Evolutionary conservation across 495 filamentous ascomycete genomes (phyloP).

Genomic region (Xylaria intraflava): DNA sequence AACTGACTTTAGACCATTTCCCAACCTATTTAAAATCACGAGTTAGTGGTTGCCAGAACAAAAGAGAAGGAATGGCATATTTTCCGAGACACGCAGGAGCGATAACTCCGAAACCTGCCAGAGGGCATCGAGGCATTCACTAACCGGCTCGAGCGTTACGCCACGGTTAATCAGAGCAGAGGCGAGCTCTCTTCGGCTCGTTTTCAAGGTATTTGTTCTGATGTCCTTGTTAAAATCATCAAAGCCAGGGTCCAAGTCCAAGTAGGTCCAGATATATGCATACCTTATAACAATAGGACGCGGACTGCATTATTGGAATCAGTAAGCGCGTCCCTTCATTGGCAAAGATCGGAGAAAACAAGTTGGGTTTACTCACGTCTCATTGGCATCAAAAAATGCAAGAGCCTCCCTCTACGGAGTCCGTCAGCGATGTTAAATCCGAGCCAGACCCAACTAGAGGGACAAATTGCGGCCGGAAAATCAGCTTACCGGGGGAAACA

Average conservation of each 20-base stretch:
- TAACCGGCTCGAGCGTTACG: slow-evolving; percentile 86
- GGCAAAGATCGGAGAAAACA: background rate
- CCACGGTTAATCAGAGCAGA: slow-evolving; percentile 95
- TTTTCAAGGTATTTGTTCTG: slow-evolving; percentile 91
- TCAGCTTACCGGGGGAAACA: slow-evolving; percentile 64
- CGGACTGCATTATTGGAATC: slow-evolving; percentile 1
- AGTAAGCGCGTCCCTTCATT: slow-evolving; percentile 40
- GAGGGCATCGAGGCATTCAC: background rate
- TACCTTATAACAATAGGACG: slow-evolving; percentile 13
- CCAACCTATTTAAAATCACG: slow-evolving; percentile 34
- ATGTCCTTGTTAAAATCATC: slow-evolving; percentile 29
- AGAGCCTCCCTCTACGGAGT: slow-evolving; percentile 66
- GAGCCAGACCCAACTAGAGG: background rate
- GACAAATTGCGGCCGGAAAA: background rate
- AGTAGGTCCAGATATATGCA: background rate
- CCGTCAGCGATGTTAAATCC: background rate
- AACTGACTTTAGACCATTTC: slow-evolving; percentile 88
- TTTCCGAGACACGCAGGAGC: background rate
- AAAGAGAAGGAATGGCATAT: background rate
- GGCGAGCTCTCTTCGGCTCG: slow-evolving; percentile 84
- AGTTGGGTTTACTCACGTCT: slow-evolving; percentile 42
- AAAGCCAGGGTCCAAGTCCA: background rate
- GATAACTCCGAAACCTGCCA: background rate
- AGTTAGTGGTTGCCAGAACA: background rate
- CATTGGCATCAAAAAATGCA: slow-evolving; percentile 98